A percentile compares a stretch with the other conserved stretches of the same genome.
These are phyloP conservation scores for Crithidia bombi DNA, from an alignment of 208 protist genomes.

Conservation along the genomic window DNA sequence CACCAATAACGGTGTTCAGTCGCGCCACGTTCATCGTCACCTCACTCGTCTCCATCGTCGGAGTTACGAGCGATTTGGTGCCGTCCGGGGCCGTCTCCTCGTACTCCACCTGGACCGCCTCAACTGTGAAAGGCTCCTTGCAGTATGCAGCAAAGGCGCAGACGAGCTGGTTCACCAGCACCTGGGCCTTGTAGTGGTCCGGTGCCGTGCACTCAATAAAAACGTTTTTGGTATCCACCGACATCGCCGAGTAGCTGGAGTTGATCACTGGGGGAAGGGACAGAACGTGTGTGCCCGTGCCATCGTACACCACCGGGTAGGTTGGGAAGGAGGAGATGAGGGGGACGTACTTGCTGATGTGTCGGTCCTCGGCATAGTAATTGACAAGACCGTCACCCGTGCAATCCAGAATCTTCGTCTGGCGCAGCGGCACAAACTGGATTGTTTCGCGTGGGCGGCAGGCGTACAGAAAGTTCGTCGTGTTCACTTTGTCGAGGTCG, in stretches of 20 bases:
- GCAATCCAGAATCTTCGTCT: constrained; percentile 76
- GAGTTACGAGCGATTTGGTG: constrained; percentile 66
- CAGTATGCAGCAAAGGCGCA: constrained; percentile 96
- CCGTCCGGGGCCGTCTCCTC: constrained; percentile 68
- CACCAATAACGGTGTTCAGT: constrained; percentile 91
- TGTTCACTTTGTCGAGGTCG: constrained; percentile 97
- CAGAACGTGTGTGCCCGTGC: constrained; percentile 77
- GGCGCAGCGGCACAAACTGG: constrained; percentile 94
- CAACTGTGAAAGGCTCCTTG: constrained; percentile 86
- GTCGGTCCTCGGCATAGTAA: constrained; percentile 88
- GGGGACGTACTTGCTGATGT: constrained; percentile 89
- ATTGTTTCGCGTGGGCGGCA: constrained; percentile 88
- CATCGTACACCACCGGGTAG: constrained; percentile 90
- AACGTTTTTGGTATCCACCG: constrained; percentile 96
- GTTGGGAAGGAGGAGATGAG: constrained; percentile 68
- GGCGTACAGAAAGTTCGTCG: constrained; percentile 87
- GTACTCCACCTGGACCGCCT: constrained; percentile 87
- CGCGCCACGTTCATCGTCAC: constrained; percentile 62
- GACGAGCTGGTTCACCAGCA: constrained; percentile 97
- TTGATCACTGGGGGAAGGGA: constrained; percentile 99
- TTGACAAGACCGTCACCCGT: constrained; percentile 85
- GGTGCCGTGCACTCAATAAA: constrained; percentile 99
- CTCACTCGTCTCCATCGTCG: constrained; percentile 59
- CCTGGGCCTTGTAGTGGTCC: constrained; percentile 96
- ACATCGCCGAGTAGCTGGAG: constrained; percentile 97